Percentiles rank a stretch among this genome's conserved stretches.
phyloP scores from a whole-genome alignment of 768 basidiomycete species.

The Tubosaeta sp. region DNA sequence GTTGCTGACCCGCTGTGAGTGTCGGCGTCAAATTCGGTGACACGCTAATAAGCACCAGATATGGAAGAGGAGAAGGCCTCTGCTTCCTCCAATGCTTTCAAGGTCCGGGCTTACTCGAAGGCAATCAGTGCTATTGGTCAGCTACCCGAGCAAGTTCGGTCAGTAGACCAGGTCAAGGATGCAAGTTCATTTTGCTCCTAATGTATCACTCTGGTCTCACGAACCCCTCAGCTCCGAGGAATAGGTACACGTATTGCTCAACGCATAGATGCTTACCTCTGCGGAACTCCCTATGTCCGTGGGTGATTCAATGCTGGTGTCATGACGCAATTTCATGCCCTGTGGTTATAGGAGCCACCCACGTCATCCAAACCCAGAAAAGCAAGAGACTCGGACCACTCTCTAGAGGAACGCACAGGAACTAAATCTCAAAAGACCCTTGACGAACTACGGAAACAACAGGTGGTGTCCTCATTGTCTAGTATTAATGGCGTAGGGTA shows the following conservation, averaged over 20 bases:
- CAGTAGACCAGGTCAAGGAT: conserved; percentile 37
- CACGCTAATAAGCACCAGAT: conserved; percentile 23
- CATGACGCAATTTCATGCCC: conserved; percentile 4
- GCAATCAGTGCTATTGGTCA: conserved; percentile 43
- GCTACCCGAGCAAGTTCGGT: conserved; percentile 40
- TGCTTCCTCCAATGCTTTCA: conserved; percentile 39
- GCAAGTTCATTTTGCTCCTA: conserved; percentile 13
- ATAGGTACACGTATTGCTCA: conserved; percentile 39
- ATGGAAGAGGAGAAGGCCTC: conserved; percentile 41
- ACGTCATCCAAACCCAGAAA: conserved; percentile 3
- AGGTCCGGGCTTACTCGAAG: conserved; percentile 45
- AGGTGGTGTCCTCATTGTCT: conserved; percentile 32
- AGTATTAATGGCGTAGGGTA: conserved; percentile 49
- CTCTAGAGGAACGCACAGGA: conserved; percentile 4
- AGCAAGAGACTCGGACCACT: not conserved
- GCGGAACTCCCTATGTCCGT: conserved; percentile 33
- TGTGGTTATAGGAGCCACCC: conserved; percentile 14
- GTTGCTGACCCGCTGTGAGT: conserved; percentile 41
- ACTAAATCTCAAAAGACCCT: conserved; percentile 16
- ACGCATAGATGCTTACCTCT: conserved; percentile 42
- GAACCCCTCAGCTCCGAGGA: conserved; percentile 26
- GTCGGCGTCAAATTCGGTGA: not conserved
- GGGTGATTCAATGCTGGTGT: conserved; percentile 15
- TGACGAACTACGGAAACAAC: conserved; percentile 25
- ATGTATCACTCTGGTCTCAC: conserved; percentile 6